Percentiles rank a stretch among this genome's conserved stretches.
Conservation (phyloP, 2,329 filamentous ascomycete genomes). For the Paraphoma chrysanthemicola region DNA sequence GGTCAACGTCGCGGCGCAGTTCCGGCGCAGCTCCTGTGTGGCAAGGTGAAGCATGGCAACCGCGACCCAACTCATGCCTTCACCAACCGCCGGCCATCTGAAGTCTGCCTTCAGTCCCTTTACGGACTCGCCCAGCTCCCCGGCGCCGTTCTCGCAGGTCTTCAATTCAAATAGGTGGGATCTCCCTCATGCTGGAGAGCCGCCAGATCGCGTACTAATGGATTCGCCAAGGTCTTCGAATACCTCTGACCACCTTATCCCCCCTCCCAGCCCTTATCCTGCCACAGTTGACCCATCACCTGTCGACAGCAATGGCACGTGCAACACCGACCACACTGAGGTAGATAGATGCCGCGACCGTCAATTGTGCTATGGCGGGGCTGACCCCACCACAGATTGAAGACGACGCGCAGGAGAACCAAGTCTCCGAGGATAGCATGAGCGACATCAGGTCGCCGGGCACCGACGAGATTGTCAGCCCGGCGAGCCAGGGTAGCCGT, state of each 20-base stretch:
- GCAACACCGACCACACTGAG: conserved; percentile 81
- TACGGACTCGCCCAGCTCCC: conserved; percentile 59
- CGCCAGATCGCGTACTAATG: conserved; percentile 31
- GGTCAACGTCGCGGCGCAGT: conserved; percentile 26
- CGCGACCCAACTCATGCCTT: conserved; percentile 55
- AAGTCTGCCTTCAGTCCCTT: conserved; percentile 59
- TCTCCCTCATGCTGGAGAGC: conserved; percentile 48
- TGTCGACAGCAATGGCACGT: conserved; percentile 84
- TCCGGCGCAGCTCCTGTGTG: conserved; percentile 27
- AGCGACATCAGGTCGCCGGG: conserved; percentile 47
- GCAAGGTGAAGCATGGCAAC: conserved; percentile 45
- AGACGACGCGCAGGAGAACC: conserved; percentile 73
- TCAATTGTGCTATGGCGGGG: conserved; percentile 10
- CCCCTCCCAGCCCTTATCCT: conserved; percentile 61
- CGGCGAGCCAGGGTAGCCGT: conserved; percentile 39
- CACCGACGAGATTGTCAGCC: conserved; percentile 45
- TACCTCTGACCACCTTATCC: conserved; percentile 56
- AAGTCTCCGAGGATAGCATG: conserved; percentile 46
- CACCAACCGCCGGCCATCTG: conserved; percentile 44
- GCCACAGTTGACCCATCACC: conserved; percentile 79
- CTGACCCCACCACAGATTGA: conserved; percentile 64
- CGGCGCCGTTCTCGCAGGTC: conserved; percentile 52
- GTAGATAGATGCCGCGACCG: conserved; percentile 36
- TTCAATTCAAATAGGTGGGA: conserved; percentile 52
- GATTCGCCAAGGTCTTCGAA: conserved; percentile 51